Conservation (phyloP, 257 asterid species). For the Forsythia suspensa region DNA sequence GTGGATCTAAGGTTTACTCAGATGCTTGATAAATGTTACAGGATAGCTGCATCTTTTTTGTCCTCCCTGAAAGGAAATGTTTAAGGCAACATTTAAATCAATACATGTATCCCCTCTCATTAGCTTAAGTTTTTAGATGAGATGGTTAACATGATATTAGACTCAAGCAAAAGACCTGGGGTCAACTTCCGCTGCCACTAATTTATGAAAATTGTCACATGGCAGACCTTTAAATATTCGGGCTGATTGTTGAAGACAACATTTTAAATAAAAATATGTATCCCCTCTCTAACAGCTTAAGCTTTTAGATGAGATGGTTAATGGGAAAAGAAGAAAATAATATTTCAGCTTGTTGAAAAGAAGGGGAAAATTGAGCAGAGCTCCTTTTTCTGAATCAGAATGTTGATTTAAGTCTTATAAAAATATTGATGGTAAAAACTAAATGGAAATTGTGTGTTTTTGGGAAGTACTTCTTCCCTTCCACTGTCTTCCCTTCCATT, state of each 20-base stretch:
- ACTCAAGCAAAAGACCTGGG: neutral
- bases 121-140: neutral
- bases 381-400: neutral
- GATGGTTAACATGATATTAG: neutral
- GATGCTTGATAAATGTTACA: neutral
- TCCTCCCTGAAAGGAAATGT: neutral
- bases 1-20: neutral
- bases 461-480: neutral
- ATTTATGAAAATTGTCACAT: neutral
- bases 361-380: neutral
- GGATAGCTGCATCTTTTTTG: neutral
- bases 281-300: too few species aligned
- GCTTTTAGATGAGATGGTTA: neutral
- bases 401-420: neutral
- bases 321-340: neutral
- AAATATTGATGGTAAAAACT: neutral
- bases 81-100: neutral
- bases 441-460: neutral
- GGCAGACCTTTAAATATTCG: neutral
- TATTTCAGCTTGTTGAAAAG: neutral
- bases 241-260: neutral
- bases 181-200: neutral
- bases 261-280: neutral
- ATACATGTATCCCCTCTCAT: neutral
- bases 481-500: neutral